Evolutionary conservation across 257 asterid species (phyloP).

Genomic region (Anisodus tanguticus): DNA sequence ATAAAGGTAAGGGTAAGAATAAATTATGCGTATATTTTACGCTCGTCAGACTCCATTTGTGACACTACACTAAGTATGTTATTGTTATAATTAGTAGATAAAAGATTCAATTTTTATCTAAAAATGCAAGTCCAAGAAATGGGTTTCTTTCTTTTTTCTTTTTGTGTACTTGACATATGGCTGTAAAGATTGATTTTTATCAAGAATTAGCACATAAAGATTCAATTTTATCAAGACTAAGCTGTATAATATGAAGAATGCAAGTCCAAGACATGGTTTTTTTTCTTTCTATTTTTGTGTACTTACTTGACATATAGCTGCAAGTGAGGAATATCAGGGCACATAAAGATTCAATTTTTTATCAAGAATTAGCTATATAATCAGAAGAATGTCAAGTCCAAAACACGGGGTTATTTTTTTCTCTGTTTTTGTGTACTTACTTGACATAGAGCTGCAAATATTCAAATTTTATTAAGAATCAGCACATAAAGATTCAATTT

Average conservation of each 20-base stretch:
- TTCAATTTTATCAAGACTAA: neutral
- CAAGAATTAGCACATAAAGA: conserved; percentile 43
- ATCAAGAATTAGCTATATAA: neutral
- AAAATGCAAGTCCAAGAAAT: neutral
- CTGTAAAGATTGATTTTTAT: conserved; percentile 7
- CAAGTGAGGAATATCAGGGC: conserved; percentile 77
- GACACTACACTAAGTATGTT: no score
- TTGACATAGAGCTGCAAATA: neutral
- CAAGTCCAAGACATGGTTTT: neutral
- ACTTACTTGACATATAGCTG: conserved; percentile 81
- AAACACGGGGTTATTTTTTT: no score
- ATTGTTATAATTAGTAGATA: neutral
- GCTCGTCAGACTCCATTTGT: no score
- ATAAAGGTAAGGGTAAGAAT: no score
- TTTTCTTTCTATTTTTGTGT: neutral
- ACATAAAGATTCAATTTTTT: neutral
- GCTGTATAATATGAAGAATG: neutral
- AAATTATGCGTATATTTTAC: no score
- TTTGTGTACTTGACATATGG: conserved; percentile 41
- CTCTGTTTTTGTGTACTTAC: no score
- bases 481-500: conserved; percentile 22
- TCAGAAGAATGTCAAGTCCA: neutral
- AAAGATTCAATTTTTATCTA: neutral
- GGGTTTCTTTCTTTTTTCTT: neutral
- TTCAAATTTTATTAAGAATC: conserved; percentile 39